phyloP scores from a whole-genome alignment of 257 asterid species.

The Solanum okadae region DNA sequence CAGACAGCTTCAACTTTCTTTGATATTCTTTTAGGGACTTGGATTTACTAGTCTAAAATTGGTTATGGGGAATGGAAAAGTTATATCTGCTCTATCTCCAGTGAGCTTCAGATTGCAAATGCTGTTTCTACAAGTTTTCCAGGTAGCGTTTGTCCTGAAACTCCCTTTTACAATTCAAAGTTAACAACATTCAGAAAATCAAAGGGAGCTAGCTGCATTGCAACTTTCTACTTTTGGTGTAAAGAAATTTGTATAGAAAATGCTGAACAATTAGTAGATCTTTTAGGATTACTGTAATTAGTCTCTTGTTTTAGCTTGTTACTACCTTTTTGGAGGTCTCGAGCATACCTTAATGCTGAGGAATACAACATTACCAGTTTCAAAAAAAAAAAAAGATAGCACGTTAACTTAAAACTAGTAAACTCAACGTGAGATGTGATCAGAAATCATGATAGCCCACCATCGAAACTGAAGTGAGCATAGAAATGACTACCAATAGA shows the following conservation, averaged over 20 bases:
- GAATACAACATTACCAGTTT: too few species aligned
- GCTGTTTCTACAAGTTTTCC: neutral
- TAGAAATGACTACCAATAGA: neutral
- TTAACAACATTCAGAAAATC: too few species aligned
- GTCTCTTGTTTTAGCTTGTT: too few species aligned
- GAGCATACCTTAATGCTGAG: too few species aligned
- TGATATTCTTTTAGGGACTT: neutral
- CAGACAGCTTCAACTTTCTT: neutral
- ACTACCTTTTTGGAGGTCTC: too few species aligned
- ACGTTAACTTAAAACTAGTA: neutral
- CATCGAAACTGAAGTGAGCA: neutral
- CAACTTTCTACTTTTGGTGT: too few species aligned
- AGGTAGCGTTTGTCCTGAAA: neutral
- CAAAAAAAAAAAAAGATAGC: neutral
- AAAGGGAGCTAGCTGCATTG: too few species aligned
- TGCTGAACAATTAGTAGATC: too few species aligned
- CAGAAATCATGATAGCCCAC: neutral
- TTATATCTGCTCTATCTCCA: neutral
- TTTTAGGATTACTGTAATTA: too few species aligned
- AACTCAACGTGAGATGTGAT: neutral
- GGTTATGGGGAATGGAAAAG: neutral
- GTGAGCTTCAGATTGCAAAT: neutral
- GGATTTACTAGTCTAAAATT: neutral
- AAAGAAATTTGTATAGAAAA: too few species aligned
- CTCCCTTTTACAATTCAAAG: neutral